Base-by-base conservation (phyloP, 306 rosid species). In the Glycine latifolia region DNA sequence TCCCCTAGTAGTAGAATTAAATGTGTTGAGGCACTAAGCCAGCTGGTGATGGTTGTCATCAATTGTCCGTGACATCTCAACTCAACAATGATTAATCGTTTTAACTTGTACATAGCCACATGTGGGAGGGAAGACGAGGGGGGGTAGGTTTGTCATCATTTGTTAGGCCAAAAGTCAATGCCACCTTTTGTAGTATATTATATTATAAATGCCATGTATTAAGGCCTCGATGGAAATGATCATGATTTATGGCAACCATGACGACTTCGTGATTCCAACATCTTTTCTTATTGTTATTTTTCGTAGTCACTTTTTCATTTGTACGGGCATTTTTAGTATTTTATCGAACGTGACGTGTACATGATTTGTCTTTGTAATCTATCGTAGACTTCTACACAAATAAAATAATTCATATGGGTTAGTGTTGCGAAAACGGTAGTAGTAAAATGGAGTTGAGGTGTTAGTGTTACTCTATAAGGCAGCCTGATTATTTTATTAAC, bases 71-170 rank as follows among this genome's bases (percentile, higher is more conserved):
- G 80, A 43, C 81, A 67, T 55, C 41, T 62, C 46, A 68, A 54
- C 39, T 49, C 72, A 10, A 54, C 79, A 73, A 37, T 39, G 75
- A 74, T 73, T 54, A 52, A 67, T 83, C 43, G 53, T 26, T 26
- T 1, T 26, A 26, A 26, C 31, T 60, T 71, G 66, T 33, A 46
- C 31, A 54, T 49, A 47, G 58, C 67, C 63, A 58, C 14, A 44
- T 2, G 66, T 26, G 31, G 31, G 31, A 26, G 31, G 31, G 31
- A 26, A 26, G 31, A 26, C 2, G 31, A 26, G 31, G 31, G 31
- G 47, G 3, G 84, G 77, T 63, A 41, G 67, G 59, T 81, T 81
- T 73, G 79, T 67, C 74, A 79, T 84, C 54, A 79, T 79, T 20
- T 59, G 37, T 31, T 11, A 41, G 70, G 75, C 58, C 61, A 31